Percentiles rank a stretch among this genome's conserved stretches.
Evolutionary conservation across 148 eudicot genomes (phyloP).

Genomic region (Cornus controversa): DNA sequence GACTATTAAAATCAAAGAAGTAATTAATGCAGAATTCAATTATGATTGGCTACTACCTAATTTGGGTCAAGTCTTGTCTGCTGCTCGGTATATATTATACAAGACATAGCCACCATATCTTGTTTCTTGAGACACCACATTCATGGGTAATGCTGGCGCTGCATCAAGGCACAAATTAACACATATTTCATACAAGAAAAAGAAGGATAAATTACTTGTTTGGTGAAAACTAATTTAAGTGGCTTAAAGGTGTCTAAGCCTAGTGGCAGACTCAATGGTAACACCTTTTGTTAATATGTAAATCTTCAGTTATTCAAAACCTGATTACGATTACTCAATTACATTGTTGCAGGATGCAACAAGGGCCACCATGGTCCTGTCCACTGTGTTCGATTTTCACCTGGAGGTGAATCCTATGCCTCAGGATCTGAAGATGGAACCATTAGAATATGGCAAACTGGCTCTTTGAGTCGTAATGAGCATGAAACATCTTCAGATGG

Average conservation of each 20-base stretch:
- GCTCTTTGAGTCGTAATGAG: slow-evolving; percentile 43
- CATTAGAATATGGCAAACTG: slow-evolving; percentile 86
- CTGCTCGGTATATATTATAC: not conserved
- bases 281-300: not conserved
- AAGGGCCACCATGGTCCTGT: slow-evolving; percentile 99
- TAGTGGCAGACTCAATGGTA: not conserved
- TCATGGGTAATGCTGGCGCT: not conserved
- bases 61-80: not conserved
- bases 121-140: not conserved
- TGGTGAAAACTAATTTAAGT: not conserved
- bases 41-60: not conserved
- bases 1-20: not conserved
- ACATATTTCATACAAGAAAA: not conserved
- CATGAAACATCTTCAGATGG: slow-evolving; percentile 33
- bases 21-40: too few relatives aligned
- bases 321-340: not conserved
- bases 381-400: slow-evolving; percentile 90
- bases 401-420: slow-evolving; percentile 94
- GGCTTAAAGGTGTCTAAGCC: not conserved
- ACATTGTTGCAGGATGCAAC: slow-evolving; percentile 71
- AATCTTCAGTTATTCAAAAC: not conserved
- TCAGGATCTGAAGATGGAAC: slow-evolving; percentile 97
- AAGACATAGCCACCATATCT: not conserved
- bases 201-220: not conserved
- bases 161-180: not conserved